These are phyloP conservation scores for Fusarium sp. DNA, from an alignment of 2,329 filamentous ascomycete genomes.

Conservation along the genomic window DNA sequence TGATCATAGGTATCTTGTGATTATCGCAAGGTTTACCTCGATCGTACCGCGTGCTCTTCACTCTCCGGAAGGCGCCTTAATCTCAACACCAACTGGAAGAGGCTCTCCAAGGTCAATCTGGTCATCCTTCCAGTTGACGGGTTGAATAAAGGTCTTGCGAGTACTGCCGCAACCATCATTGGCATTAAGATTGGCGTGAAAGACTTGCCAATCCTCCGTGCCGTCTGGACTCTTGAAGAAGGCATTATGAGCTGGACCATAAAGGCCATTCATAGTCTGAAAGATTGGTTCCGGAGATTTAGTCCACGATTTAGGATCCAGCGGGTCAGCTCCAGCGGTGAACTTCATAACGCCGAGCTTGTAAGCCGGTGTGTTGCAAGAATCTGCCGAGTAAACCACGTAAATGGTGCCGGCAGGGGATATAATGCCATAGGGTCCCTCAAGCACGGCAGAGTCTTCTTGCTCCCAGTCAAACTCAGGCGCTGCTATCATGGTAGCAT, in stretches of 20 bases:
- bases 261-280: background rate
- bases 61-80: background rate
- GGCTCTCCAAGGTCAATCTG: background rate
- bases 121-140: background rate
- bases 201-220: background rate
- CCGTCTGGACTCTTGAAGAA: constrained; percentile 1
- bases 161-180: background rate
- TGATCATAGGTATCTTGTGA: background rate
- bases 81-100: background rate
- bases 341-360: background rate
- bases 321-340: background rate
- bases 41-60: background rate
- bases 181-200: background rate
- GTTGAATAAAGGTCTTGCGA: background rate
- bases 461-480: constrained; percentile 1
- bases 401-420: background rate
- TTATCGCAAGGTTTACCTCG: background rate
- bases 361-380: background rate
- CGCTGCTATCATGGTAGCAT: background rate
- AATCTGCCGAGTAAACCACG: background rate
- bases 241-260: background rate
- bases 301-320: background rate
- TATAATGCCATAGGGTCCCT: background rate
- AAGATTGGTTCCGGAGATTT: background rate
- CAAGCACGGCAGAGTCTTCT: background rate